Evolutionary conservation across 192 early-diverging fungal species (phyloP), one percentile per base, ranked within the genome.

Genomic region (Coemansia sp.): DNA sequence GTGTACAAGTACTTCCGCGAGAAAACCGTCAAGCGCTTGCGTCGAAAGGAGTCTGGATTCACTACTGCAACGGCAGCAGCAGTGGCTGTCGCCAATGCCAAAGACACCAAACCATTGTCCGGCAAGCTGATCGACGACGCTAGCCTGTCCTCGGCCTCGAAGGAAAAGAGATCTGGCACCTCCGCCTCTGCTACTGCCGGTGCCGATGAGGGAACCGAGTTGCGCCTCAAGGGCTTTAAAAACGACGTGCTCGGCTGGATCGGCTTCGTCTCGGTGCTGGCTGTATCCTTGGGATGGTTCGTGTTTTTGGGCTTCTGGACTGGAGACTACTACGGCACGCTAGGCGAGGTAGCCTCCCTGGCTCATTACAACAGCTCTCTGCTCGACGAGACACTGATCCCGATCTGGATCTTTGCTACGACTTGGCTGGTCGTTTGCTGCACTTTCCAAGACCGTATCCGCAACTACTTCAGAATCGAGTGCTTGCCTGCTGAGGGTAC

Each of bases 391-490:
- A 84, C 86, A 0, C 73, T 87, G 33, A 85, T 87, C 8, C 77
- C 71, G n/a, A 74, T 79, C 64, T 87, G 86, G 86, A 75, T 80
- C 67, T 73, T 87, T 71, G 66, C 78, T 16, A 73, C 85, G 47
- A 65, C 78, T 20, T 84, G 81, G 86, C 74, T 87, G 31, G 76
- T 80, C 4, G 41, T 61, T 38, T 67, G 78, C 33, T 78, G 74
- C 33, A 42, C 78, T 7, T 84, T 73, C 73, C 68, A 73, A 42
- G 38, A 60, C 34, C 76, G 85, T 15, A 47, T 89, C 13, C 73
- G 74, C 67, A 88, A 86, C 68, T 88, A 82, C 40, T 87, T 85
- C 74, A 87, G 88, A 27, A 81, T 89, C 38, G 83, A 78, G 64
- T 82, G 79, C 54, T 52, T 78, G 20, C 84, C 83, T 22, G 47